A percentile compares a stretch with the other conserved stretches of the same genome.
Evolutionary conservation across 2,329 filamentous ascomycete species (phyloP).

Genomic region (Rhinocladiella similis): DNA sequence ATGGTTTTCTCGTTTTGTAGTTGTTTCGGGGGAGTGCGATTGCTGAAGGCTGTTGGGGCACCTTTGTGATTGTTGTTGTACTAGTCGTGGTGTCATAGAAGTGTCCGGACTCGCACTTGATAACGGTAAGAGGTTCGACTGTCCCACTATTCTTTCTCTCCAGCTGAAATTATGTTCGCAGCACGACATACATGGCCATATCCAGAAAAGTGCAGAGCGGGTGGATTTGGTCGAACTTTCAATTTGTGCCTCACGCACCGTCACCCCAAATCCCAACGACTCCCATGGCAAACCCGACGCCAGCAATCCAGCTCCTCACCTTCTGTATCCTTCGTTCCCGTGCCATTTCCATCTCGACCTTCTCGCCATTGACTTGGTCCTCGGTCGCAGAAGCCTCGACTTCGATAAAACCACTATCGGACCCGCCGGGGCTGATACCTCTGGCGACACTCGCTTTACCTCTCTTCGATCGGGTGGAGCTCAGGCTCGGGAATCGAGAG

Average conservation of each 20-base stretch:
- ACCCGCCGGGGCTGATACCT: slow-evolving; percentile 16
- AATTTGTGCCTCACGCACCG: slow-evolving; percentile 28
- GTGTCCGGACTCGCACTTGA: too few species aligned
- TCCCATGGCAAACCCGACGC: slow-evolving; percentile 45
- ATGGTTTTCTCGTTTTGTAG: too few species aligned
- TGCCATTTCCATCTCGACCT: slow-evolving; percentile 45
- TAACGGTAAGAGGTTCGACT: too few species aligned
- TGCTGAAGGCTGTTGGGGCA: too few species aligned
- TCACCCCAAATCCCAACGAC: slow-evolving; percentile 53
- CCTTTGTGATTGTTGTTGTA: too few species aligned
- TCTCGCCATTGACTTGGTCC: slow-evolving; percentile 47
- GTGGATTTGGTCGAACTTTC: too few species aligned
- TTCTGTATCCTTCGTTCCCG: slow-evolving; percentile 41
- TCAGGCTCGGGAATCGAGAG: slow-evolving; percentile 51
- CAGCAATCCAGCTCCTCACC: slow-evolving; percentile 41
- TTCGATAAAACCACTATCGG: slow-evolving; percentile 28
- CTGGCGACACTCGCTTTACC: slow-evolving; percentile 1
- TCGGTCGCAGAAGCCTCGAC: slow-evolving; percentile 30
- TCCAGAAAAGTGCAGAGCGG: too few species aligned
- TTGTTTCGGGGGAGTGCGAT: too few species aligned
- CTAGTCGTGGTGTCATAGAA: too few species aligned
- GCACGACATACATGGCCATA: too few species aligned
- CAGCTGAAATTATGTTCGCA: too few species aligned
- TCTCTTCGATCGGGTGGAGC: slow-evolving; percentile 5
- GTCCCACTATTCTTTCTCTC: too few species aligned